These are phyloP conservation scores for Nicotiana benthamiana DNA, from an alignment of 257 asterid genomes.

Conservation along the genomic window DNA sequence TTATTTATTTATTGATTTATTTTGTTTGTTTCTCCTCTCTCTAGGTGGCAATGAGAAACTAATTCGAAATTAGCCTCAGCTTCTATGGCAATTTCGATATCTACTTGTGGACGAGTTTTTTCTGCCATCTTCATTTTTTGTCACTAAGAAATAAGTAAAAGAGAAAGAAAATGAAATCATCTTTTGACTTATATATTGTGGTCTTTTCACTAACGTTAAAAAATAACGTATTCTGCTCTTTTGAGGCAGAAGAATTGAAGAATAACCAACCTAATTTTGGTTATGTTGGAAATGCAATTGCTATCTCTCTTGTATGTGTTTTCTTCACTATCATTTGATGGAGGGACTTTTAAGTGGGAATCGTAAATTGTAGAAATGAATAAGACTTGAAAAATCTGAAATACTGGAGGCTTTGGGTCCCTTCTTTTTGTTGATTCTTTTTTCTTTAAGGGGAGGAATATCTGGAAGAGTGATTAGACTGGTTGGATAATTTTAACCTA, in stretches of 20 bases:
- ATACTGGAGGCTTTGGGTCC: not conserved
- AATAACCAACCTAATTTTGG: not conserved
- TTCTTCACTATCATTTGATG: not conserved
- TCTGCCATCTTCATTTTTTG: not conserved
- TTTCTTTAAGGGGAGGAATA: not conserved
- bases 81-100: not conserved
- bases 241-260: not conserved
- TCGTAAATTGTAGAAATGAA: not conserved
- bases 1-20: not conserved
- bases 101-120: not conserved
- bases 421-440: not conserved
- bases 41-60: not conserved
- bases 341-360: not conserved
- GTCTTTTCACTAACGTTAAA: not conserved
- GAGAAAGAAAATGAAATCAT: not conserved
- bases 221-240: not conserved
- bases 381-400: not conserved
- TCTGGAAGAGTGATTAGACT: not conserved
- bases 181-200: not conserved
- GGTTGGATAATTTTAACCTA: not conserved
- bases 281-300: not conserved
- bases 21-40: not conserved
- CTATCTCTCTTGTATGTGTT: not conserved
- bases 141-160: not conserved
- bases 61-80: not conserved